These are phyloP conservation scores for Phytophthora citrophthora DNA, from an alignment of 352 stramenopile species.

Conservation along the genomic window DNA sequence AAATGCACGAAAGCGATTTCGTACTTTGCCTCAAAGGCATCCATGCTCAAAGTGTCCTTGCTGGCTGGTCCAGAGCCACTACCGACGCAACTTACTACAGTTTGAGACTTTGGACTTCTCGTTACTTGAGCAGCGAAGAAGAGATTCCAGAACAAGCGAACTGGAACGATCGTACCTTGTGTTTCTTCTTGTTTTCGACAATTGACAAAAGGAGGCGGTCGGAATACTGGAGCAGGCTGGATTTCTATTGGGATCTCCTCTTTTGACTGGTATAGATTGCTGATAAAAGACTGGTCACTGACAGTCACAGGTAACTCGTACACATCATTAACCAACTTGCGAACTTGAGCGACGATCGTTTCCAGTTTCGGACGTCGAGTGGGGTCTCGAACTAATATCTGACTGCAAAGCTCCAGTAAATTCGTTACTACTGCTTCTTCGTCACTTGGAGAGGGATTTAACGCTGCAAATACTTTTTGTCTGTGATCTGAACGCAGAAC, in stretches of 20 bases:
- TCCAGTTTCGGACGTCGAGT: slow-evolving; percentile 31
- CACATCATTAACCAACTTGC: slow-evolving; percentile 35
- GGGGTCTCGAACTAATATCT: slow-evolving; percentile 42
- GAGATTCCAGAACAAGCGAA: slow-evolving; percentile 67
- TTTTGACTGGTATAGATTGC: slow-evolving; percentile 3
- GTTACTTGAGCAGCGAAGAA: slow-evolving; percentile 37
- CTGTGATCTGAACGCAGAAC: slow-evolving; percentile 55
- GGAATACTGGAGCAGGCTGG: background rate
- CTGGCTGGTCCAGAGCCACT: slow-evolving; percentile 13
- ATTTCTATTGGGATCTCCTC: background rate
- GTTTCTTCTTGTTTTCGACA: slow-evolving; percentile 12
- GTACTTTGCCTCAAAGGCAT: slow-evolving; percentile 43
- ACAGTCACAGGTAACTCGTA: slow-evolving; percentile 31
- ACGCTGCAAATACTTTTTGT: slow-evolving; percentile 36
- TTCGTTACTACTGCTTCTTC: slow-evolving; percentile 39
- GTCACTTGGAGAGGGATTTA: slow-evolving; percentile 37
- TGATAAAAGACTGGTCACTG: slow-evolving; percentile 34
- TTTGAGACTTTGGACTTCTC: background rate
- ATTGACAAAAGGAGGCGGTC: background rate
- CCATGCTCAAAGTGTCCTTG: slow-evolving; percentile 36
- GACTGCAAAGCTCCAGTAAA: slow-evolving; percentile 34
- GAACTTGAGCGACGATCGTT: slow-evolving; percentile 23
- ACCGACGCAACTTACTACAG: slow-evolving; percentile 13
- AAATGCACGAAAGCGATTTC: slow-evolving; percentile 57
- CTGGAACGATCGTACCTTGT: slow-evolving; percentile 12